Conservation (phyloP, 108 stramenopile genomes). For the Nannochloropsis oceanica region DNA sequence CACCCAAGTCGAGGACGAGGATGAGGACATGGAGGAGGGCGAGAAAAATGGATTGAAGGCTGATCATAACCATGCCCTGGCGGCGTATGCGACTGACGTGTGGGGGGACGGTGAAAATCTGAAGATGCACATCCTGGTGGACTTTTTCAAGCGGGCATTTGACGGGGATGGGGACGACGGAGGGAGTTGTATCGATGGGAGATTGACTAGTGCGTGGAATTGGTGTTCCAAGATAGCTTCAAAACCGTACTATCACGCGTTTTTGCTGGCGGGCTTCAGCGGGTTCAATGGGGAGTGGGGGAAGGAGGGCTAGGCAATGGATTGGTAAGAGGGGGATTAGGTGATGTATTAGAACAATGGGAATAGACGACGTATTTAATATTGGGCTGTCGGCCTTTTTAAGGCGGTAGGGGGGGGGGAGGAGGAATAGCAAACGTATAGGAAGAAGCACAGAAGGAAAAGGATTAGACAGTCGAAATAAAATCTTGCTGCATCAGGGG, state of each 20-base stretch:
- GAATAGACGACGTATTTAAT: background rate
- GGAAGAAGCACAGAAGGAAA: background rate
- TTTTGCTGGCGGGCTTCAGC: conserved; percentile 61
- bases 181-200: conserved; percentile 71
- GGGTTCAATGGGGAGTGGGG: conserved; percentile 74
- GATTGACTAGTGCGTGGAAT: conserved; percentile 64
- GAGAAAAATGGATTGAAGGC: background rate
- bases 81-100: conserved; percentile 42
- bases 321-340: background rate
- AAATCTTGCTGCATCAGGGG: no score
- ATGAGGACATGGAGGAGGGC: conserved; percentile 25
- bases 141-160: conserved; percentile 66
- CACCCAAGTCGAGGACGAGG: background rate
- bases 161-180: conserved; percentile 74
- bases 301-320: background rate
- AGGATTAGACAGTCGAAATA: no score
- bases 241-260: conserved; percentile 57
- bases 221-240: conserved; percentile 60
- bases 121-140: conserved; percentile 49
- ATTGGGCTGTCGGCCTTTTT: background rate
- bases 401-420: background rate
- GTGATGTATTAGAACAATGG: background rate
- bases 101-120: conserved; percentile 43
- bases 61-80: background rate
- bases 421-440: background rate